Base-by-base conservation (phyloP, 2,329 filamentous ascomycete species). In the Sclerotinia glacialis region DNA sequence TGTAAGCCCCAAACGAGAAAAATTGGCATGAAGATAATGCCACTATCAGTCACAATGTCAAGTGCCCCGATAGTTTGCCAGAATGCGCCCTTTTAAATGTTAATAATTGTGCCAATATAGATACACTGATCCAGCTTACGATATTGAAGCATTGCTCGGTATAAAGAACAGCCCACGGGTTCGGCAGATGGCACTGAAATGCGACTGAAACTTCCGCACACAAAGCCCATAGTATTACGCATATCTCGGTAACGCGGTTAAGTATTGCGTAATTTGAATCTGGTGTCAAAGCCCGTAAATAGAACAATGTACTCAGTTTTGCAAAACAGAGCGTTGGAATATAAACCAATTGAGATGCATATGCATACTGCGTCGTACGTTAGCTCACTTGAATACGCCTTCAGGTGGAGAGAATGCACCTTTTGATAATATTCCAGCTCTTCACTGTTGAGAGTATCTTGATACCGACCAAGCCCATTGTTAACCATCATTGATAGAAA, bases 41-140 rank as follows among this genome's bases (percentile, higher is more conserved):
- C 73, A 8, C 82, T 68, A 67, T 84, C 82, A 21, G 79, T 81
- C 11, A 82, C 67, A 42, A 84, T 79, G 5, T 80, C 83, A 6
- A 81, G 79, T 0, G 79, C 76, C 1, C 79, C 81, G 65, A 83
- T 84, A 54, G 79, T 78, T 42, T 83, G 80, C 77, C 83, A 85
- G 75, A 78, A 12, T 73, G 74, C 49, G 16, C 50, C 44, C 65
- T 67, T 21, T 7, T 31, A 26, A 4, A 40, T 28, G 47, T 44
- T 44, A 61, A 37, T 26, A 18, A 50, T 28, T 58, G n/a, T 9
- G 6, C 14, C 21, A 14, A 47, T 2, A 21, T 37, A 37, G 28
- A 56, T 4, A 37, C 18, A 42, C 5, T 23, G 6, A 50, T 18
- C 28, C 26, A 26, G 28, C 68, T 54, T 70, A 72, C 70, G 52